phyloP scores from a whole-genome alignment of 495 filamentous ascomycete genomes.

The Pseudomonodictys pantanalensis region DNA sequence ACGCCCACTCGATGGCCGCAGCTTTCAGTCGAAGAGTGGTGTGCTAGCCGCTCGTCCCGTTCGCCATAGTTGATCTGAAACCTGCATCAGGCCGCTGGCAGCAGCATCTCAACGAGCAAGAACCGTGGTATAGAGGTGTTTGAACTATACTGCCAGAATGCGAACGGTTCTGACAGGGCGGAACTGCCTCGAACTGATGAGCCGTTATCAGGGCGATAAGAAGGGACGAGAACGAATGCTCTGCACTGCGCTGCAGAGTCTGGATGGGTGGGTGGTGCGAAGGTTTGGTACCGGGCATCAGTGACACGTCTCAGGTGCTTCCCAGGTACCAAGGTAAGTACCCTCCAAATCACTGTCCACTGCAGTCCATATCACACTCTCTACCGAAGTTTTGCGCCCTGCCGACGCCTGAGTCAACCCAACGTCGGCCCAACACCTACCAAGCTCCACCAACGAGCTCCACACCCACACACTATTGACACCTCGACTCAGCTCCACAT shows the following conservation, averaged over 20 bases:
- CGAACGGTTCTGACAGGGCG: background rate
- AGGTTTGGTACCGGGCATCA: constrained; percentile 14
- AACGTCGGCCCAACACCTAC: no score
- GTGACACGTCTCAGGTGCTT: constrained; percentile 15
- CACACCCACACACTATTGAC: no score
- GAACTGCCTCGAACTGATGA: background rate
- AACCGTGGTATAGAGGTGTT: constrained; percentile 14
- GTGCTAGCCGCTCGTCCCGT: background rate
- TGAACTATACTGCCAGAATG: constrained; percentile 14
- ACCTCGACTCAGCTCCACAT: no score
- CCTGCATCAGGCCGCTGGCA: background rate
- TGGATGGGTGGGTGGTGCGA: background rate
- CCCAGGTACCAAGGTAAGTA: constrained; percentile 9
- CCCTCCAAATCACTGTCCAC: background rate
- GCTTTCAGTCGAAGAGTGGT: background rate
- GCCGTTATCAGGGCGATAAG: background rate
- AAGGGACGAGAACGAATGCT: no score
- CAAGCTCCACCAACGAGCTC: no score
- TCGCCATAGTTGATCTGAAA: background rate
- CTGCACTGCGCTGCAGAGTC: no score
- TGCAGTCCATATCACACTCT: constrained; percentile 1
- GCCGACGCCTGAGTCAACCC: no score
- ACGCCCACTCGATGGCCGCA: background rate
- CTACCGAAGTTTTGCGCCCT: background rate
- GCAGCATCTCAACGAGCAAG: background rate